A percentile compares a stretch with the other conserved stretches of the same genome.
These are phyloP conservation scores for Epichloe aotearoae DNA, from an alignment of 2,329 filamentous ascomycete species.

Conservation along the genomic window DNA sequence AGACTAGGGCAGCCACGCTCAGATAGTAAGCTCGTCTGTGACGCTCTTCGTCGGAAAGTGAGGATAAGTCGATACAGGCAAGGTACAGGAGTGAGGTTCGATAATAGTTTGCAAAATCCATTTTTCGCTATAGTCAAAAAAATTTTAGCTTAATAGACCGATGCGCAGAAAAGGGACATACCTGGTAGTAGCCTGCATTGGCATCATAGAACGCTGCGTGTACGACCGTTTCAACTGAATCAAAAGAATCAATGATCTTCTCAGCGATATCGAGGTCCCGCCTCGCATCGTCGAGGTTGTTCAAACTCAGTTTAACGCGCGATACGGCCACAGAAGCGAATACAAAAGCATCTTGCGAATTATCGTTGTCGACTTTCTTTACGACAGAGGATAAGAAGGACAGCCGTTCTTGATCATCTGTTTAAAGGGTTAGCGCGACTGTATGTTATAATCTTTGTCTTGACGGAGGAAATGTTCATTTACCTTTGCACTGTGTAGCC, in stretches of 20 bases:
- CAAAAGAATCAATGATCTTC: conserved; percentile 77
- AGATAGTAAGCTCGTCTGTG: conserved; percentile 82
- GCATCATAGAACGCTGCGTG: conserved; percentile 94
- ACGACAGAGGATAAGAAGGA: conserved; percentile 72
- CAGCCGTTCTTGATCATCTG: conserved; percentile 78
- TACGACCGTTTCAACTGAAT: conserved; percentile 88
- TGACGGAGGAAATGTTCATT: neutral
- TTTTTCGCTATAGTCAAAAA: conserved; percentile 43
- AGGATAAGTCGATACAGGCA: conserved; percentile 77
- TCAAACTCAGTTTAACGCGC: conserved; percentile 68
- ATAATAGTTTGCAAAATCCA: conserved; percentile 94
- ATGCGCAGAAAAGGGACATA: conserved; percentile 8
- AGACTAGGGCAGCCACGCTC: conserved; percentile 81
- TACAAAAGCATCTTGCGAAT: conserved; percentile 89
- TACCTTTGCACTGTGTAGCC: conserved; percentile 70
- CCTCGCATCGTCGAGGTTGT: conserved; percentile 68
- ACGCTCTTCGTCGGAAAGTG: conserved; percentile 62
- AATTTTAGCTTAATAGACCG: neutral
- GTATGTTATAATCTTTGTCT: neutral
- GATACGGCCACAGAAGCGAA: conserved; percentile 88
- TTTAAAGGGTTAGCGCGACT: conserved; percentile 2
- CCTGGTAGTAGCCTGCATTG: conserved; percentile 90
- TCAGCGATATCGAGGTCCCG: conserved; percentile 81
- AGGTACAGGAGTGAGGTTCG: conserved; percentile 95
- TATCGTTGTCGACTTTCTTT: conserved; percentile 79